Evolutionary conservation across 805 yeast species (phyloP).

Genomic region (Candida sithepensis): DNA sequence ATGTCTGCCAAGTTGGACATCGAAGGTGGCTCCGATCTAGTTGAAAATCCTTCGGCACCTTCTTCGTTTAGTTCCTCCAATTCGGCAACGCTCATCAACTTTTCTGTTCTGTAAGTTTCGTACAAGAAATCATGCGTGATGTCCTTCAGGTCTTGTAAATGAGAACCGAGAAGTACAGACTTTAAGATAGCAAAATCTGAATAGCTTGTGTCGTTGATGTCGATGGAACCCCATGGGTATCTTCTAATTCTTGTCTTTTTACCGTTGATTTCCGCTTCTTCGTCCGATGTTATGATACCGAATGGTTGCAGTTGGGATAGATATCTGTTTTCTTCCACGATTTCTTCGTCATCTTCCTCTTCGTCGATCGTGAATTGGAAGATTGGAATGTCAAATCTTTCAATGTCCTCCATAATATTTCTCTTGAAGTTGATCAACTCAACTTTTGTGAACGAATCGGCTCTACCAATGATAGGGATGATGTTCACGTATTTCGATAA

Average conservation of each 20-base stretch:
- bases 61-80: conserved; percentile 28
- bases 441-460: conserved; percentile 63
- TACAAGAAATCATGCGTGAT: conserved; percentile 62
- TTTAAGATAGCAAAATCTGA: conserved; percentile 54
- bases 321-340: conserved; percentile 63
- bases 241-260: conserved; percentile 52
- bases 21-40: conserved; percentile 45
- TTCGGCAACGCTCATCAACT: conserved; percentile 53
- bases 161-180: conserved; percentile 55
- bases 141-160: conserved; percentile 61
- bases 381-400: conserved; percentile 65
- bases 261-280: conserved; percentile 49
- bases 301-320: conserved; percentile 70
- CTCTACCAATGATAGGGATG: conserved; percentile 65
- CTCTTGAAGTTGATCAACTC: conserved; percentile 61
- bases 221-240: conserved; percentile 75
- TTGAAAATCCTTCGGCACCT: conserved; percentile 10
- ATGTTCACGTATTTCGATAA: conserved; percentile 71
- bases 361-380: conserved; percentile 72
- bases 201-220: conserved; percentile 47
- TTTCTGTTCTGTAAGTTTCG: conserved; percentile 63
- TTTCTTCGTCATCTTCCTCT: conserved; percentile 67
- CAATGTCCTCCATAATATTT: conserved; percentile 59
- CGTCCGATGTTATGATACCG: conserved; percentile 66
- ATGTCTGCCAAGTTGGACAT: conserved; percentile 60